These are phyloP conservation scores for Zelopaecilomyces penicillatus DNA, from an alignment of 2,329 filamentous ascomycete genomes.

Conservation along the genomic window DNA sequence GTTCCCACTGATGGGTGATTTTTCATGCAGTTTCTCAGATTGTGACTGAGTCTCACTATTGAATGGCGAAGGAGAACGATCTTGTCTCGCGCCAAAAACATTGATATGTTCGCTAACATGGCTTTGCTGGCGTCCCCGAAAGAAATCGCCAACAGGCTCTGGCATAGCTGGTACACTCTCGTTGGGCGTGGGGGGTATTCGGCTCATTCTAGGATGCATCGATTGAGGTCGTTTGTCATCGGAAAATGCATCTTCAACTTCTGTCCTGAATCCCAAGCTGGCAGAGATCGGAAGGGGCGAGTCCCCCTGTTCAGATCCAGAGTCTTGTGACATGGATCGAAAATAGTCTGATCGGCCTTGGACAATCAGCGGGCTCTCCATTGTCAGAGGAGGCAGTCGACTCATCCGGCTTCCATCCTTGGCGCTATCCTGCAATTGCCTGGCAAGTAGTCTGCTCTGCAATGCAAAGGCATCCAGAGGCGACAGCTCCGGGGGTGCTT, in stretches of 20 bases:
- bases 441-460: slow-evolving; percentile 80
- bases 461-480: slow-evolving; percentile 92
- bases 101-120: slow-evolving; percentile 31
- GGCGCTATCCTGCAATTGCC: slow-evolving; percentile 73
- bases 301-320: slow-evolving; percentile 35
- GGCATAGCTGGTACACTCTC: slow-evolving; percentile 38
- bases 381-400: slow-evolving; percentile 72
- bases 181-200: slow-evolving; percentile 44
- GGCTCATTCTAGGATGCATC: slow-evolving; percentile 67
- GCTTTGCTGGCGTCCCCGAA: slow-evolving; percentile 32
- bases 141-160: slow-evolving; percentile 30
- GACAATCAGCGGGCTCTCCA: slow-evolving; percentile 68
- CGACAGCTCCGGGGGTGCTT: slow-evolving; percentile 81
- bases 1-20: slow-evolving; percentile 25
- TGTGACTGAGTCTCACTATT: slow-evolving; percentile 30
- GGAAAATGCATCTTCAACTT: slow-evolving; percentile 47
- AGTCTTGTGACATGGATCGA: slow-evolving; percentile 62
- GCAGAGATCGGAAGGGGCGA: slow-evolving; percentile 18
- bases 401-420: slow-evolving; percentile 73
- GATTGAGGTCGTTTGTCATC: slow-evolving; percentile 57
- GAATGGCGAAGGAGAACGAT: slow-evolving; percentile 49
- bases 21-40: slow-evolving; percentile 17
- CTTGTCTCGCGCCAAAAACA: slow-evolving; percentile 46
- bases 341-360: slow-evolving; percentile 75
- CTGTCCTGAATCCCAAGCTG: slow-evolving; percentile 40